A percentile compares a stretch with the other conserved stretches of the same genome.
phyloP scores from a whole-genome alignment of 2,329 filamentous ascomycete species.

The Pseudogymnoascus sp. region DNA sequence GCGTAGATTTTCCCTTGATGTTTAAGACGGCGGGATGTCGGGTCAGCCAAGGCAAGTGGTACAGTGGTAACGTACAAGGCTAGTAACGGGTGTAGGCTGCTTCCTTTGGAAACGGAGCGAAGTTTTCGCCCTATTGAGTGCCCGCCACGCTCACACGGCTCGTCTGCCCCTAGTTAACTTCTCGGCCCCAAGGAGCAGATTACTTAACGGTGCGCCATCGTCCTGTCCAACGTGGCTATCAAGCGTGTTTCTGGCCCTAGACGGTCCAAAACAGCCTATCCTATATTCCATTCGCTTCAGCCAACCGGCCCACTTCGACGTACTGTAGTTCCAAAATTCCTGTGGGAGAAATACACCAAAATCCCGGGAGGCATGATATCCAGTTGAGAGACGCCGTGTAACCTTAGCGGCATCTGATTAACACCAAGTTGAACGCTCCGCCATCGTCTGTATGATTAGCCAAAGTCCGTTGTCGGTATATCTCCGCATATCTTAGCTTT shows the following conservation, averaged over 20 bases:
- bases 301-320: not conserved
- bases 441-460: not conserved
- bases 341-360: not conserved
- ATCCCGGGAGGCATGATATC: not conserved
- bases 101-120: constrained; percentile 4
- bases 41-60: constrained; percentile 1
- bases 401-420: not conserved
- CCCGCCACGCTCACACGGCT: not conserved
- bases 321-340: constrained; percentile 6
- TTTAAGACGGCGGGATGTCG: constrained; percentile 4
- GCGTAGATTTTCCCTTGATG: constrained; percentile 1
- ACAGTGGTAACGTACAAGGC: not conserved
- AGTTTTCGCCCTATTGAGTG: not conserved
- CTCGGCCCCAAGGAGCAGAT: not conserved
- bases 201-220: constrained; percentile 2
- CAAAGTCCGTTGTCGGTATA: constrained; percentile 7
- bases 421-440: not conserved
- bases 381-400: constrained; percentile 2
- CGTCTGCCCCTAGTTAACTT: not conserved
- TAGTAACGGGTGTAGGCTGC: constrained; percentile 5
- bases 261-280: not conserved
- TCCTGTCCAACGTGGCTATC: not conserved
- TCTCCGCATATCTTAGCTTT: not conserved
- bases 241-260: not conserved
- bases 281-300: constrained; percentile 6